Evolutionary conservation across 2,329 filamentous ascomycete genomes (phyloP), one percentile per base, ranked within the genome.

Genomic region (Sclerotinia glacialis): DNA sequence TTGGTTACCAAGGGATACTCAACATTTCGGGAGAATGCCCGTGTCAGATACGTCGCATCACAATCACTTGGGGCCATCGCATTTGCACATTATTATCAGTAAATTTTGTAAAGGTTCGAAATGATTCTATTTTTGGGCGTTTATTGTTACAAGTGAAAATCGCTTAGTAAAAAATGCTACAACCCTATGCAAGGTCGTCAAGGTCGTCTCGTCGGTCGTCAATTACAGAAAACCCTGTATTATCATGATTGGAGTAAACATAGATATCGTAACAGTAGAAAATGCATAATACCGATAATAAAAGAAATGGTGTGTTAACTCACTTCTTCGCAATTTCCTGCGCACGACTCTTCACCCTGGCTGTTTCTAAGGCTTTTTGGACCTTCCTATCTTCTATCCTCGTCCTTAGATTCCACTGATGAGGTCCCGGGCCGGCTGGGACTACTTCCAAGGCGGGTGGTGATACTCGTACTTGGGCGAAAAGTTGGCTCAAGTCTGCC

Each of bases 401-500:
- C 37, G 37, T 40, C 37, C 37, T 16, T 14, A 40, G 5, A 16
- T 14, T 40, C 37, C 12, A 14, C 5, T 40, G 37, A 4, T 40
- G 12, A 40, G 14, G 12, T 40, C 5, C 4, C 4, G 14, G 4
- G 14, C 4, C 14, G 4, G 4, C 37, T 16, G 37, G 12, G 5
- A 7, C 34, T 37, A 11, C 2, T 12, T 55, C 53, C 1, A 0
- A 2, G 0, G 11, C 1, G 2, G 28, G 18, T 8, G 21, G 28
- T 12, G 18, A 18, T 0, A 4, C 18, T 0, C 21, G 28, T 2
- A 31, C 52, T 34, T 34, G 52, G 0, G n/a, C 6, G 1, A 54
- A 54, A 3, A 54, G 52, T 16, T 54, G 9, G 18, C 21, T 54
- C 4, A 54, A 18, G 2, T n/a, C 21, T 21, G 18, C 1, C 1